Evolutionary conservation across 2,329 filamentous ascomycete genomes (phyloP).

Genomic region (Chaetomium strumarium): DNA sequence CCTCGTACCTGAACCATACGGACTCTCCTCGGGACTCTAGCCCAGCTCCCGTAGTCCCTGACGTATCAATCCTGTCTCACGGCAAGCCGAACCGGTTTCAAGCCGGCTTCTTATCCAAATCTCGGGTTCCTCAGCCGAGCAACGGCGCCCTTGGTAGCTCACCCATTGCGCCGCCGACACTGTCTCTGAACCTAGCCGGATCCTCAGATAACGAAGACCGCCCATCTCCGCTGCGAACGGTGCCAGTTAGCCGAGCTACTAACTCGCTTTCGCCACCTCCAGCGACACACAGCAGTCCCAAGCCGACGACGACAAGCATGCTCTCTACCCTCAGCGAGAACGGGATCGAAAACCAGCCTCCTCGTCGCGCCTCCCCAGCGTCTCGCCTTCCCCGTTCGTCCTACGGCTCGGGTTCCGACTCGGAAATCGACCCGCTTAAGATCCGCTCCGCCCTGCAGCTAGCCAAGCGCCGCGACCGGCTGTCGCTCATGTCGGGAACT

Average conservation of each 20-base stretch:
- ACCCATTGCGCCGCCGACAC: slow-evolving; percentile 38
- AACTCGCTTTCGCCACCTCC: slow-evolving; percentile 45
- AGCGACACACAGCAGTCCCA: slow-evolving; percentile 25
- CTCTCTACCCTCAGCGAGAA: slow-evolving; percentile 31
- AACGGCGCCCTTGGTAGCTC: slow-evolving; percentile 34
- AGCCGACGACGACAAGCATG: slow-evolving; percentile 30
- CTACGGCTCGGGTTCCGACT: slow-evolving; percentile 36
- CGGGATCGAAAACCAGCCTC: slow-evolving; percentile 36
- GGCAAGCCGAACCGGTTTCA: slow-evolving; percentile 73
- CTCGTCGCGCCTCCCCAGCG: slow-evolving; percentile 15
- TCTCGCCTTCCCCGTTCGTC: slow-evolving; percentile 19
- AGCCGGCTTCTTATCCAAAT: slow-evolving; percentile 72
- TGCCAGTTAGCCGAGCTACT: slow-evolving; percentile 43
- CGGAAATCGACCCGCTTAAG: slow-evolving; percentile 47
- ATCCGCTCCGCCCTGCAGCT: slow-evolving; percentile 50
- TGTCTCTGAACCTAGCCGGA: slow-evolving; percentile 53
- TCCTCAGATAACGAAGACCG: slow-evolving; percentile 47
- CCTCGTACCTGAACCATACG: slow-evolving; percentile 48
- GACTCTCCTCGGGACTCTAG: slow-evolving; percentile 44
- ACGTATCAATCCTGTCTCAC: slow-evolving; percentile 33
- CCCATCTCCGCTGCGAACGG: slow-evolving; percentile 42
- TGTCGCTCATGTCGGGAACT: slow-evolving; percentile 36
- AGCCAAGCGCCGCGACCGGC: slow-evolving; percentile 41
- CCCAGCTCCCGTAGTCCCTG: slow-evolving; percentile 53
- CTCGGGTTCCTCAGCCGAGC: slow-evolving; percentile 34